phyloP scores from a whole-genome alignment of 148 eudicot species.

The Cornus florida region DNA sequence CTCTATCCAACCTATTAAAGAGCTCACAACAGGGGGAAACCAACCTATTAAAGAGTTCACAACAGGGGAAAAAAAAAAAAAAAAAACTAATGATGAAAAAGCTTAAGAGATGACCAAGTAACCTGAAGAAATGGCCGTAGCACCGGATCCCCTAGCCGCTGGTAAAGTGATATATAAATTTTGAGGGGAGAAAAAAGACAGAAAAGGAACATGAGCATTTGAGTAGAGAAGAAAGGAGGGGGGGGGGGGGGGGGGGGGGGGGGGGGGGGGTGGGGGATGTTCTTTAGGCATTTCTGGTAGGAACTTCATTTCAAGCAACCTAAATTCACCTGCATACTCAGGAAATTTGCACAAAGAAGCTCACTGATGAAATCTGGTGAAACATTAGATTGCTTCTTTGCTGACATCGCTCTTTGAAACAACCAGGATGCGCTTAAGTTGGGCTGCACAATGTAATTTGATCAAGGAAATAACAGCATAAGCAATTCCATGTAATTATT shows the following conservation, averaged over 20 bases:
- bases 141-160: slow-evolving; percentile 96
- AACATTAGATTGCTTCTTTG: slow-evolving; percentile 69
- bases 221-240: background rate
- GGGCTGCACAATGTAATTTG: slow-evolving; percentile 53
- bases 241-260: no score
- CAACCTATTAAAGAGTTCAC: background rate
- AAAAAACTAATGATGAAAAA: background rate
- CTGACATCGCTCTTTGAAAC: slow-evolving; percentile 99
- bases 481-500: background rate
- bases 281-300: background rate
- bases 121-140: slow-evolving; percentile 99
- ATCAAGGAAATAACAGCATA: background rate
- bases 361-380: slow-evolving; percentile 85
- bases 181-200: background rate
- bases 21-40: background rate
- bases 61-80: background rate
- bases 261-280: no score
- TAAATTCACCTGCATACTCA: slow-evolving; percentile 77
- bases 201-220: slow-evolving; percentile 2
- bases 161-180: slow-evolving; percentile 20
- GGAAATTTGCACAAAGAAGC: slow-evolving; percentile 75
- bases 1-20: background rate
- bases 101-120: slow-evolving; percentile 5
- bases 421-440: slow-evolving; percentile 95
- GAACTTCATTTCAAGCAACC: background rate